These are phyloP conservation scores for Endoconidiophora polonica DNA, from an alignment of 2,329 filamentous ascomycete genomes.

Conservation along the genomic window DNA sequence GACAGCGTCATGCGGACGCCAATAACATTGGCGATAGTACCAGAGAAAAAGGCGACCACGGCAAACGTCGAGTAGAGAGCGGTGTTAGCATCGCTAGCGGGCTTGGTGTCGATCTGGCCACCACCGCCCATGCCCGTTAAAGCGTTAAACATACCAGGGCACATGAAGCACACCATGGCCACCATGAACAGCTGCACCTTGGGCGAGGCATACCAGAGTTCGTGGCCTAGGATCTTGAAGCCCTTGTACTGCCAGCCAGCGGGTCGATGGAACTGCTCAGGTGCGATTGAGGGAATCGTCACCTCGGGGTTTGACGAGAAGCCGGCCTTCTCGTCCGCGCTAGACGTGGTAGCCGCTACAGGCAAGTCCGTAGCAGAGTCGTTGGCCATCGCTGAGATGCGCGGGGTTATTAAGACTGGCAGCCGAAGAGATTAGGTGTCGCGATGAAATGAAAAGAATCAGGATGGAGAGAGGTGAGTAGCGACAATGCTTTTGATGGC, in stretches of 20 bases:
- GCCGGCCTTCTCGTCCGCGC: constrained; percentile 13
- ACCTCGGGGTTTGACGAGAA: neutral
- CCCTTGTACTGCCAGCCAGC: constrained; percentile 52
- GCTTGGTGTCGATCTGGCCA: constrained; percentile 38
- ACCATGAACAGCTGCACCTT: constrained; percentile 57
- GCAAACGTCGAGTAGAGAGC: constrained; percentile 60
- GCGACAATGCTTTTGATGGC: no score
- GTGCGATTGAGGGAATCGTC: constrained; percentile 1
- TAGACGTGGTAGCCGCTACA: neutral
- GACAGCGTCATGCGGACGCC: constrained; percentile 52
- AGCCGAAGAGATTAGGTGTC: constrained; percentile 2
- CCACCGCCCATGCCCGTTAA: constrained; percentile 48
- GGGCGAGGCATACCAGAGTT: constrained; percentile 57
- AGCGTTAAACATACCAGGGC: constrained; percentile 58
- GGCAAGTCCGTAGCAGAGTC: no score
- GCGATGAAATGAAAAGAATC: constrained; percentile 2
- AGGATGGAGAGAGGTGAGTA: neutral
- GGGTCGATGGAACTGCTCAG: constrained; percentile 22
- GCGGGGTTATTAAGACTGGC: constrained; percentile 5
- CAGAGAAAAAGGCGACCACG: constrained; percentile 51
- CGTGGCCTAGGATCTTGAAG: constrained; percentile 34
- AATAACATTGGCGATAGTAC: constrained; percentile 61
- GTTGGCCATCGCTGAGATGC: constrained; percentile 5
- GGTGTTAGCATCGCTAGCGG: constrained; percentile 48
- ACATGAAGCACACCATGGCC: constrained; percentile 37